These are phyloP conservation scores for Boletus rubroflammeus DNA, from an alignment of 768 basidiomycete genomes.

Conservation along the genomic window DNA sequence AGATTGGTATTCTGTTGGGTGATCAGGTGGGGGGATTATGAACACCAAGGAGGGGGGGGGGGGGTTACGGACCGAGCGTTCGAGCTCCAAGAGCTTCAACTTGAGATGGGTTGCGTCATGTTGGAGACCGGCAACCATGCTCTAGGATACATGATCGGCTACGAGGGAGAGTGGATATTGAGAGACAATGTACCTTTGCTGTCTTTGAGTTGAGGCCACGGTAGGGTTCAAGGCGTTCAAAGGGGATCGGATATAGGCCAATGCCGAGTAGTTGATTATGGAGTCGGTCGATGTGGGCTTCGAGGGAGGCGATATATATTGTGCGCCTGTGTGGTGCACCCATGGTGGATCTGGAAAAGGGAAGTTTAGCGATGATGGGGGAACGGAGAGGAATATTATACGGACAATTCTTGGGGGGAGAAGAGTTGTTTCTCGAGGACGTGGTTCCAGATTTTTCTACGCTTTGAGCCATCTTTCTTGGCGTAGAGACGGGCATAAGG, in stretches of 20 bases:
- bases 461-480: conserved; percentile 60
- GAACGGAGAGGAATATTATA: conserved; percentile 2
- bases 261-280: conserved; percentile 55
- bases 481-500: conserved; percentile 70
- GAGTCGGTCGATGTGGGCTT: conserved; percentile 66
- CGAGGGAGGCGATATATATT: conserved; percentile 69
- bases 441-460: conserved; percentile 75
- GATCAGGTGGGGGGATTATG: not conserved
- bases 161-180: not conserved
- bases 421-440: conserved; percentile 72
- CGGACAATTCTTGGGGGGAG: conserved; percentile 61
- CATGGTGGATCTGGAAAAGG: conserved; percentile 49
- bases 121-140: conserved; percentile 70
- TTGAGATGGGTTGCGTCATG: conserved; percentile 58
- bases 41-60: not conserved
- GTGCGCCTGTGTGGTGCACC: conserved; percentile 65
- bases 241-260: conserved; percentile 54
- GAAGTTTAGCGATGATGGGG: not conserved
- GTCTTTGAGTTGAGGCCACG: conserved; percentile 74
- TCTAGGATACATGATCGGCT: conserved; percentile 36
- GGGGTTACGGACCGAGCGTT: conserved; percentile 57
- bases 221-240: conserved; percentile 56
- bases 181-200: conserved; percentile 51
- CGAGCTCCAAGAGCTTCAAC: conserved; percentile 63
- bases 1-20: conserved; percentile 29